Conservation (phyloP, 805 yeast species). For the Peterozyma xylosa region DNA sequence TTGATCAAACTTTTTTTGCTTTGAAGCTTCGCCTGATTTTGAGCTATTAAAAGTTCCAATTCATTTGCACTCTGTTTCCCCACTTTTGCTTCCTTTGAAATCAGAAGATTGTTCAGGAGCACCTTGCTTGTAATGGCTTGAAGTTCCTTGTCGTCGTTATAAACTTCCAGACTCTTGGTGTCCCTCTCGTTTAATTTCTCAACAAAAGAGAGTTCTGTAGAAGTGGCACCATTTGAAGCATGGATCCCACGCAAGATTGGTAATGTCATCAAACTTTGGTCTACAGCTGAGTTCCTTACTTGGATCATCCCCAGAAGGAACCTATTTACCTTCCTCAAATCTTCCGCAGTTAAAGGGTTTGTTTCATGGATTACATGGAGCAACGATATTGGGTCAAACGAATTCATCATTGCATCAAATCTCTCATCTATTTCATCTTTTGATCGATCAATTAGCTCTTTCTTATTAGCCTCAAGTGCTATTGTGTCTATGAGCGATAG, state of each 20-base stretch:
- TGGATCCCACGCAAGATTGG: slow-evolving; percentile 9
- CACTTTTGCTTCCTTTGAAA: no score
- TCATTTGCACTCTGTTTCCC: no score
- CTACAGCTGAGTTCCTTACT: slow-evolving; percentile 7
- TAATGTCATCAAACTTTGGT: slow-evolving; percentile 9
- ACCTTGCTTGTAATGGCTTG: neutral
- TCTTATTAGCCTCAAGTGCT: slow-evolving; percentile 12
- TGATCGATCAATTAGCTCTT: neutral
- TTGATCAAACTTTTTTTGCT: neutral
- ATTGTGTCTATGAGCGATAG: slow-evolving; percentile 24
- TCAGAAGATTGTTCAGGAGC: no score
- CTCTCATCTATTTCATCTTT: neutral
- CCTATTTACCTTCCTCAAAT: neutral
- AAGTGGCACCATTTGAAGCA: neutral
- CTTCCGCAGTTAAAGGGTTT: neutral
- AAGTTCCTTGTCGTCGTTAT: neutral
- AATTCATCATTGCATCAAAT: neutral
- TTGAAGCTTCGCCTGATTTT: neutral
- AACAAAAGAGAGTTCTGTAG: slow-evolving; percentile 1
- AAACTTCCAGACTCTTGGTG: neutral
- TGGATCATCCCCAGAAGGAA: slow-evolving; percentile 5
- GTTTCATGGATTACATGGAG: slow-evolving; percentile 1
- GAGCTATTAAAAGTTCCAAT: neutral
- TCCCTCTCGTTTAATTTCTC: slow-evolving; percentile 3
- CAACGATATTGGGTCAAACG: slow-evolving; percentile 4